Conservation (phyloP, 345 rosid genomes). For the Euphorbia lathyris region DNA sequence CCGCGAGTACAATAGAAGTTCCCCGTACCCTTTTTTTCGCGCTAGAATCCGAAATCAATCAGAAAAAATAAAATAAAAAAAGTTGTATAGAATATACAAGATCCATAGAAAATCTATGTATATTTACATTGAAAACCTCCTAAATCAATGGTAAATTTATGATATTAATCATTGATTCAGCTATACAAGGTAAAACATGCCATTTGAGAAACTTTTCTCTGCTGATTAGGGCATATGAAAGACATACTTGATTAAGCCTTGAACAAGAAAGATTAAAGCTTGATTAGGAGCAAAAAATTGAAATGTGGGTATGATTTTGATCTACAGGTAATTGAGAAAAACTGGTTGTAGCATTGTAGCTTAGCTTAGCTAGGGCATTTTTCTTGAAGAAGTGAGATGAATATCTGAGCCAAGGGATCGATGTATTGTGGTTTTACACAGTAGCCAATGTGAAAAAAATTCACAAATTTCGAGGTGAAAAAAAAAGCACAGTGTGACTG, state of each 20-base stretch:
- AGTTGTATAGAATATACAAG: too few relatives aligned
- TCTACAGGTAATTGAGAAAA: background rate
- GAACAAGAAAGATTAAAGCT: background rate
- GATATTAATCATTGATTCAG: background rate
- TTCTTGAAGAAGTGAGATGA: background rate
- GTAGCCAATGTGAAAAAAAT: conserved; percentile 22
- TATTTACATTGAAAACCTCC: background rate
- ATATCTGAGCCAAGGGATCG: conserved; percentile 9
- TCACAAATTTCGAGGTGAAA: conserved; percentile 51
- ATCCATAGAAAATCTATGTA: too few relatives aligned
- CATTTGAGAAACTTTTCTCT: too few relatives aligned
- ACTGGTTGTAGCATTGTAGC: background rate
- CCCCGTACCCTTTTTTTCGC: too few relatives aligned
- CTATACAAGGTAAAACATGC: background rate
- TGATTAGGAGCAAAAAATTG: background rate
- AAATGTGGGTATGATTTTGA: background rate
- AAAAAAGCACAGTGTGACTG: conserved; percentile 37
- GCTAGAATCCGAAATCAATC: too few relatives aligned
- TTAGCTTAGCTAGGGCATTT: conserved; percentile 6
- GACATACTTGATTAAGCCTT: background rate
- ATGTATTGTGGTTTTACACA: conserved; percentile 21
- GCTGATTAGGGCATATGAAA: background rate
- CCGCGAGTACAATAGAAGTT: too few relatives aligned
- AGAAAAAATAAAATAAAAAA: too few relatives aligned
- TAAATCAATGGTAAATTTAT: too few relatives aligned